These are phyloP conservation scores for Penicillium brasilianum DNA, from an alignment of 2,329 filamentous ascomycete genomes.

Conservation along the genomic window DNA sequence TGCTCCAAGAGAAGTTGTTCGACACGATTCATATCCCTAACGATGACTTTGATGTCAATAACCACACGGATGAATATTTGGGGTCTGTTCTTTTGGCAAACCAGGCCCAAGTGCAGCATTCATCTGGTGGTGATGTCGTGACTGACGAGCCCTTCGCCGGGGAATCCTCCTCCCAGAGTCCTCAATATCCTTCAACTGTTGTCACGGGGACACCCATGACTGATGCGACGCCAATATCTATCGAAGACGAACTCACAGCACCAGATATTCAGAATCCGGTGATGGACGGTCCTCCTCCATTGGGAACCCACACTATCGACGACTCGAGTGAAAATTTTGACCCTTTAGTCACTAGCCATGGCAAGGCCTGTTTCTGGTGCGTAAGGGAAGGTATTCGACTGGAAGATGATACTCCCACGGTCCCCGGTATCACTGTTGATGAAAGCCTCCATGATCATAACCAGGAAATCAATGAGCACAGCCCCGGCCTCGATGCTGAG, in stretches of 20 bases:
- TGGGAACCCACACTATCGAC: neutral
- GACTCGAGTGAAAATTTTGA: neutral
- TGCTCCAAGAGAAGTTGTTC: conserved; percentile 1
- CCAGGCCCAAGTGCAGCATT: rapidly evolving
- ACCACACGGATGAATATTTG: neutral
- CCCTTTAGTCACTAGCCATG: conserved; percentile 23
- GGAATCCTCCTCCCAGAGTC: neutral
- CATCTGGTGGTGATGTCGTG: neutral
- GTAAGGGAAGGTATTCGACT: conserved; percentile 7
- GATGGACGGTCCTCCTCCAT: neutral
- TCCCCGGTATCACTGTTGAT: neutral
- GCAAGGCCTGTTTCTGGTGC: conserved; percentile 34
- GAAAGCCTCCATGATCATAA: neutral
- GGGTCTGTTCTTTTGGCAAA: neutral
- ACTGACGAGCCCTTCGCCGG: neutral
- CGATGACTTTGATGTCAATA: neutral
- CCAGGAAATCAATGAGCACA: neutral
- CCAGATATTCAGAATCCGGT: neutral
- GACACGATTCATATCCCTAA: conserved; percentile 4
- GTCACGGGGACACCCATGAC: rapidly evolving
- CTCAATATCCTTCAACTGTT: neutral
- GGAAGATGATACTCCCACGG: neutral
- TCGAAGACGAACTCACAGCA: neutral
- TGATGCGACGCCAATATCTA: neutral
- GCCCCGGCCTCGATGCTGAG: neutral